Conservation (phyloP, 1,139 yeast species). For the Wickerhamomyces sp. region DNA sequence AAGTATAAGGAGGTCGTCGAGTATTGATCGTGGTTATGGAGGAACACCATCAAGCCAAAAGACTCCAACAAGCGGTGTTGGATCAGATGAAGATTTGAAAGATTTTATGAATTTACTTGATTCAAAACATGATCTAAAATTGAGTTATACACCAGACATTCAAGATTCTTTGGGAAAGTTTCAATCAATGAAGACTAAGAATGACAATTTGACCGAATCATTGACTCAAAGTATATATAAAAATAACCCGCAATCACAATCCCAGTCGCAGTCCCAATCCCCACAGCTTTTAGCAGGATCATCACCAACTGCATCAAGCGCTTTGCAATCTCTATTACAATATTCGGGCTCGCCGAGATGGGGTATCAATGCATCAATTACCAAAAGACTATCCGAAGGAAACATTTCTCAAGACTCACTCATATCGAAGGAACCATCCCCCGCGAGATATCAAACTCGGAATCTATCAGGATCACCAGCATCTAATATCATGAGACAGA, state of each 20-base stretch:
- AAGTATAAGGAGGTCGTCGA: slow-evolving; percentile 29
- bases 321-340: slow-evolving; percentile 2
- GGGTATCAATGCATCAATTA: slow-evolving; percentile 34
- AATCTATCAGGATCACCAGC: slow-evolving; percentile 18
- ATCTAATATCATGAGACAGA: slow-evolving; percentile 15
- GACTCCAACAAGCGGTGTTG: slow-evolving; percentile 14
- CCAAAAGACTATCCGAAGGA: slow-evolving; percentile 37
- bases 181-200: slow-evolving; percentile 41
- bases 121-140: slow-evolving; percentile 53
- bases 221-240: slow-evolving; percentile 29
- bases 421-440: slow-evolving; percentile 18
- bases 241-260: slow-evolving; percentile 1
- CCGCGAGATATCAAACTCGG: slow-evolving; percentile 12
- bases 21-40: slow-evolving; percentile 19
- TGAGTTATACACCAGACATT: slow-evolving; percentile 33
- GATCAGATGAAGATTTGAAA: slow-evolving; percentile 66
- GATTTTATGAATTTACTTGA: slow-evolving; percentile 83
- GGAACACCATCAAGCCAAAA: slow-evolving; percentile 16
- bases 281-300: slow-evolving; percentile 6
- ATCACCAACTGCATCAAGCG: slow-evolving; percentile 3
- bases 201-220: slow-evolving; percentile 38
- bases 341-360: slow-evolving; percentile 28
- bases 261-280: slow-evolving; percentile 17
- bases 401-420: slow-evolving; percentile 21
- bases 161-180: slow-evolving; percentile 39